Evolutionary conservation across 164 flowering plant genomes (phyloP), one percentile per base, ranked within the genome.

Genomic region (Piper longum): DNA sequence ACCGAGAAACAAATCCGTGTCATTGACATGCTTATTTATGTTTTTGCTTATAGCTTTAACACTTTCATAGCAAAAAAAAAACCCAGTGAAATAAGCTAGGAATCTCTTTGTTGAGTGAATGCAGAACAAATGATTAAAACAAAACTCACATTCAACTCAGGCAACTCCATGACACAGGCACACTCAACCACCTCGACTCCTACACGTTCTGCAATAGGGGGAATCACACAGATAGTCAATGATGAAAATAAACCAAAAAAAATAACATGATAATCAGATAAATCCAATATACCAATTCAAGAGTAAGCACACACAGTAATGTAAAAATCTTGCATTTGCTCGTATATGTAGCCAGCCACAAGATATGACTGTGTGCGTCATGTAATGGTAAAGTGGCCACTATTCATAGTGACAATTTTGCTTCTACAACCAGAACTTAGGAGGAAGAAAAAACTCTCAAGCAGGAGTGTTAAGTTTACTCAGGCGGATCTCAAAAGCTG

Each of bases 131-230:
- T 40, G 36, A 7, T 63, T 1, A 16, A 13, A 54, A 43, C 5
- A 17, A 56, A 42, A 64, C 74, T 55, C 68, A 91, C 98, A 90
- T 92, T 82, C 54, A 92, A 82, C 75, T 79, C 95, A 57, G 85
- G 75, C 75, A 91, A 69, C 75, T 87, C 98, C 66, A 91, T 89
- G 4, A 91, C 82, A 71, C 98, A 89, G 52, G 96, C 95, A 78
- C 91, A 89, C 74, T 92, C 98, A 52, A 87, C 93, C 63, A 92
- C 95, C 59, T 86, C 56, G 26, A 73, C 96, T 9, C 85, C 91
- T 69, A 86, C 96, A 41, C 96, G 95, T 71, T 86, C 98, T 92
- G 85, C 78, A 79, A 73, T 8, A 67, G 69, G 61, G 3, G 19
- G 7, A 14, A 61, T 59, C 16, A 17, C 4, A 16, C 36, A 26